Evolutionary conservation across 805 yeast genomes (phyloP).

Genomic region (Metschnikowia chrysomelidarum): DNA sequence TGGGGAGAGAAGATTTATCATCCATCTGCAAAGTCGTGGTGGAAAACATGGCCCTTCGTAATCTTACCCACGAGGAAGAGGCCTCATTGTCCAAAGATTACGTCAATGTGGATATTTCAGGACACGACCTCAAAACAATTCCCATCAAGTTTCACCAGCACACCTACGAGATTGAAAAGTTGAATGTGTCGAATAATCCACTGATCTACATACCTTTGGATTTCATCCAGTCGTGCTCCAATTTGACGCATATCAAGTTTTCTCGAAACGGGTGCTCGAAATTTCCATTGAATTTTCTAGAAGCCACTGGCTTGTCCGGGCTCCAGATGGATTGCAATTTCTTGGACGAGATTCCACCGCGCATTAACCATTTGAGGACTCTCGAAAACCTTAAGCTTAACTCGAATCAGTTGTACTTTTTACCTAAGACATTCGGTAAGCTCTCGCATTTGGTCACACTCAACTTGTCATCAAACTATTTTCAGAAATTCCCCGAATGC

Average conservation of each 20-base stretch:
- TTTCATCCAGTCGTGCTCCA: conserved; percentile 79
- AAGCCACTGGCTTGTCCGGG: conserved; percentile 62
- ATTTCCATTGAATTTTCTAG: conserved; percentile 72
- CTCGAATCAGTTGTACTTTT: conserved; percentile 64
- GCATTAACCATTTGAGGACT: conserved; percentile 51
- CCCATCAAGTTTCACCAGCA: conserved; percentile 80
- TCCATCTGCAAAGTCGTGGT: conserved; percentile 79
- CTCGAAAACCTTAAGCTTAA: conserved; percentile 63
- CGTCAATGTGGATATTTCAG: conserved; percentile 68
- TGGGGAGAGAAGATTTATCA: conserved; percentile 82
- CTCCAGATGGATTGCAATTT: conserved; percentile 79
- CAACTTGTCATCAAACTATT: conserved; percentile 77
- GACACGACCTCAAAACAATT: conserved; percentile 75
- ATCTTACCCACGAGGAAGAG: conserved; percentile 67
- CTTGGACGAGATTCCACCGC: conserved; percentile 58
- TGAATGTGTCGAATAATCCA: conserved; percentile 85
- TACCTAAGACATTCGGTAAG: conserved; percentile 62
- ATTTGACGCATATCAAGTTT: conserved; percentile 64
- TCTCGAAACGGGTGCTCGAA: conserved; percentile 69
- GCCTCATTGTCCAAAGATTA: conserved; percentile 62
- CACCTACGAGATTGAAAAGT: conserved; percentile 73
- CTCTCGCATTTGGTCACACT: conserved; percentile 54
- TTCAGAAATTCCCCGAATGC: conserved; percentile 61
- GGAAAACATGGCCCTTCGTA: conserved; percentile 59
- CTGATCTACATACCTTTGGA: conserved; percentile 80